Percentiles rank a stretch among this genome's conserved stretches.
These are phyloP conservation scores for Filosporella fistucella DNA, from an alignment of 495 filamentous ascomycete species.

Conservation along the genomic window DNA sequence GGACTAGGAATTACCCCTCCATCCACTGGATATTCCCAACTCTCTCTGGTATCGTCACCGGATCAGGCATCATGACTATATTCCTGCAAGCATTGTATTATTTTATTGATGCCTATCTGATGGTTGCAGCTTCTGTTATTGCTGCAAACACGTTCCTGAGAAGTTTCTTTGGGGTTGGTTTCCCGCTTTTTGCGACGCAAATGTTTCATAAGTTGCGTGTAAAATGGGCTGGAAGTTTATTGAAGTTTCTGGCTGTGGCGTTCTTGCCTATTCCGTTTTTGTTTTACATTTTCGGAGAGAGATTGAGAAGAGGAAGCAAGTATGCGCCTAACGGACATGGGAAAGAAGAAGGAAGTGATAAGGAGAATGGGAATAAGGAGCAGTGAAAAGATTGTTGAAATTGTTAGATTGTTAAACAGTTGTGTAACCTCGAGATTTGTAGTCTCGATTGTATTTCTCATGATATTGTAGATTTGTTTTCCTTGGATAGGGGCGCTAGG, in stretches of 20 bases:
- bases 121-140: constrained; percentile 53
- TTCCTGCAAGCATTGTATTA: constrained; percentile 43
- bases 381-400: background rate
- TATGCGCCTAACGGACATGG: constrained; percentile 1
- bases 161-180: constrained; percentile 55
- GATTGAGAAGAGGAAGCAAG: constrained; percentile 8
- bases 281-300: constrained; percentile 16
- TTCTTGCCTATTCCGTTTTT: constrained; percentile 49
- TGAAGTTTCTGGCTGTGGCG: constrained; percentile 52
- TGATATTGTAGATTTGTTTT: too few relatives aligned
- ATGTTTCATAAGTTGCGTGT: constrained; percentile 36
- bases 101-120: constrained; percentile 53
- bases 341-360: background rate
- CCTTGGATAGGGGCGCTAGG: too few relatives aligned
- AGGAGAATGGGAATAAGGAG: background rate
- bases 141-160: constrained; percentile 62
- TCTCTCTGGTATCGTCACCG: constrained; percentile 54
- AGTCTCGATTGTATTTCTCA: too few relatives aligned
- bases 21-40: constrained; percentile 40
- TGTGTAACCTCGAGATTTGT: too few relatives aligned
- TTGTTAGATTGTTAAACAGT: too few relatives aligned
- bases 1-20: constrained; percentile 31
- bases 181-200: constrained; percentile 31
- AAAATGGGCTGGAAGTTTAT: constrained; percentile 52
- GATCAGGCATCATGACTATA: constrained; percentile 56